These are phyloP conservation scores for Lichtheimia corymbifera DNA, from an alignment of 371 early-diverging fungal genomes.

Conservation along the genomic window DNA sequence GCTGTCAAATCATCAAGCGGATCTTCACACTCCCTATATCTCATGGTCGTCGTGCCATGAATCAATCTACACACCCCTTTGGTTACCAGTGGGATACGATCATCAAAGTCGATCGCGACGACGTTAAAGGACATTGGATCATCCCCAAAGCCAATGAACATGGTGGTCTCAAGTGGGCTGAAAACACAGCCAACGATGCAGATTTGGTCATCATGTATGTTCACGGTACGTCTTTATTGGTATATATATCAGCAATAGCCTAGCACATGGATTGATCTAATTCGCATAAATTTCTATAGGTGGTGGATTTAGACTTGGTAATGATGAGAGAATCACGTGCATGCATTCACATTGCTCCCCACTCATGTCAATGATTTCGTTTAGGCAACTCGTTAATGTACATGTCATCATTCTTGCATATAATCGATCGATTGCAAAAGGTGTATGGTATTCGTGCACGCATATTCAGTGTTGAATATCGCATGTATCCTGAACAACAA, in stretches of 20 bases:
- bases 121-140: conserved; percentile 25
- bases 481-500: conserved; percentile 15
- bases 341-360: background rate
- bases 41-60: conserved; percentile 3
- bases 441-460: conserved; percentile 21
- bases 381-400: conserved; percentile 30
- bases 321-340: conserved; percentile 3
- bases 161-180: conserved; percentile 12
- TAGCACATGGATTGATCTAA: too few species aligned
- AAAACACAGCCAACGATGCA: conserved; percentile 16
- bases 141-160: conserved; percentile 7
- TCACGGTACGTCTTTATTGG: conserved; percentile 23
- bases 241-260: background rate
- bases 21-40: background rate
- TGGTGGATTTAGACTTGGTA: conserved; percentile 33
- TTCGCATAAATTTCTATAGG: conserved; percentile 14
- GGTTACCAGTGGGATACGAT: conserved; percentile 22
- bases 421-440: conserved; percentile 24
- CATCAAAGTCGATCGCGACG: conserved; percentile 1
- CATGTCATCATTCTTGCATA: conserved; percentile 24
- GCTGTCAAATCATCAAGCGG: background rate
- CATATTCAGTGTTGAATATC: conserved; percentile 33
- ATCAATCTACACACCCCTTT: conserved; percentile 6
- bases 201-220: conserved; percentile 34
- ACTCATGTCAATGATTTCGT: background rate